Conservation (phyloP, 176 grass and related monocot genomes). For the Ensete ventricosum region DNA sequence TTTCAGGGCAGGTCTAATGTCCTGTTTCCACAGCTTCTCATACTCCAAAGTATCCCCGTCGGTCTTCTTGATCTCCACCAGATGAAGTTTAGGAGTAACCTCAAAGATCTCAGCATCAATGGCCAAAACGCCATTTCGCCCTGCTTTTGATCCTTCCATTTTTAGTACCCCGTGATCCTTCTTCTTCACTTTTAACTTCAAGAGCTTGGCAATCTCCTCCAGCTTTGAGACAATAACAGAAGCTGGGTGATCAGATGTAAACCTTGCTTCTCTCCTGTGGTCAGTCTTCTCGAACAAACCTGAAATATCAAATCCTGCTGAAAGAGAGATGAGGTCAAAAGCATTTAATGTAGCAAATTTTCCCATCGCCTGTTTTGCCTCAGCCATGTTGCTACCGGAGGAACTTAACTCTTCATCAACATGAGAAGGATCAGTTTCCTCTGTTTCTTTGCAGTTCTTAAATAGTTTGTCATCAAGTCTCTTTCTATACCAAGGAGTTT, state of each 20-base stretch:
- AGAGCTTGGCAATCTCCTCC: slow-evolving; percentile 48
- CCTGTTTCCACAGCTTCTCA: slow-evolving; percentile 44
- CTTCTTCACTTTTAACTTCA: slow-evolving; percentile 60
- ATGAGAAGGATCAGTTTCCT: background rate
- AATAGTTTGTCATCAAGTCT: background rate
- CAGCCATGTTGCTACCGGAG: no score
- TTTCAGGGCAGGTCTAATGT: slow-evolving; percentile 59
- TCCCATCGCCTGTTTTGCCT: background rate
- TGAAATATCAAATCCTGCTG: slow-evolving; percentile 22
- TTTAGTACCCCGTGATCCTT: slow-evolving; percentile 61
- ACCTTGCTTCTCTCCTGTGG: slow-evolving; percentile 35
- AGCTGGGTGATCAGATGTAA: slow-evolving; percentile 48
- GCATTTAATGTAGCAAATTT: background rate
- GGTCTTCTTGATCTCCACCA: slow-evolving; percentile 72
- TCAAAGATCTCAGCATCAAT: slow-evolving; percentile 69
- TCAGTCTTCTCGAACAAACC: slow-evolving; percentile 51
- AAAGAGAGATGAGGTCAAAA: background rate
- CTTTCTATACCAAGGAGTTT: background rate
- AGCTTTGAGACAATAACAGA: slow-evolving; percentile 42
- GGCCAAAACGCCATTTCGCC: slow-evolving; percentile 64
- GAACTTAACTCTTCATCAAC: no score
- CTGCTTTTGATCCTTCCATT: slow-evolving; percentile 43
- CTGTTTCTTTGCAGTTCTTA: background rate
- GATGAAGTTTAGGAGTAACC: slow-evolving; percentile 49
- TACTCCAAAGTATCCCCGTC: slow-evolving; percentile 70